A percentile compares a stretch with the other conserved stretches of the same genome.
phyloP scores from a whole-genome alignment of 2,329 filamentous ascomycete genomes.

The Calonectria ilicicola region DNA sequence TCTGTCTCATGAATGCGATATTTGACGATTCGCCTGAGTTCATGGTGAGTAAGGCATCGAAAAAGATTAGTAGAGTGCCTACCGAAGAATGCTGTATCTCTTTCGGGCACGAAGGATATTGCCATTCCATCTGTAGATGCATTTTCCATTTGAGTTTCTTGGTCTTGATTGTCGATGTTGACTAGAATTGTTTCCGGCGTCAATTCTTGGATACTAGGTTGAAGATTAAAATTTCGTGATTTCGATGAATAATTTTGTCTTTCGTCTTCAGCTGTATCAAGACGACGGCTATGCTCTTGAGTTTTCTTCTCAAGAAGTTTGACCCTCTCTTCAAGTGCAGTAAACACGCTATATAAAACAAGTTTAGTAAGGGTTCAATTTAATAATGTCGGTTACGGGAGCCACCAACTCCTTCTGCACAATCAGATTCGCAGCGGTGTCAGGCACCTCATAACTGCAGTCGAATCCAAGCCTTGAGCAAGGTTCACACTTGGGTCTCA shows the following conservation, averaged over 20 bases:
- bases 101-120: constrained; percentile 25
- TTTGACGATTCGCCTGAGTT: constrained; percentile 26
- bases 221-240: not conserved
- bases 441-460: constrained; percentile 25
- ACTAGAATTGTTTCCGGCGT: constrained; percentile 14
- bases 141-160: constrained; percentile 14
- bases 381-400: not conserved
- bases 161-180: constrained; percentile 19
- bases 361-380: not conserved
- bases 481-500: constrained; percentile 23
- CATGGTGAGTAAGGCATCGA: not conserved
- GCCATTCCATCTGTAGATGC: constrained; percentile 30
- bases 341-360: not conserved
- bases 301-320: constrained; percentile 10
- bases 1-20: constrained; percentile 31
- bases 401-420: constrained; percentile 19
- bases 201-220: not conserved
- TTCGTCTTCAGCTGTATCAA: constrained; percentile 1
- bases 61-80: not conserved
- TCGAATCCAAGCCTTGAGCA: constrained; percentile 26
- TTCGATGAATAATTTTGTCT: not conserved
- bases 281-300: constrained; percentile 16
- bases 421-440: constrained; percentile 21
- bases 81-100: constrained; percentile 31
- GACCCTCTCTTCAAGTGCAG: constrained; percentile 23